Evolutionary conservation across 2,329 filamentous ascomycete genomes (phyloP).

Genomic region (Hymenotorrendiella dingleyae): DNA sequence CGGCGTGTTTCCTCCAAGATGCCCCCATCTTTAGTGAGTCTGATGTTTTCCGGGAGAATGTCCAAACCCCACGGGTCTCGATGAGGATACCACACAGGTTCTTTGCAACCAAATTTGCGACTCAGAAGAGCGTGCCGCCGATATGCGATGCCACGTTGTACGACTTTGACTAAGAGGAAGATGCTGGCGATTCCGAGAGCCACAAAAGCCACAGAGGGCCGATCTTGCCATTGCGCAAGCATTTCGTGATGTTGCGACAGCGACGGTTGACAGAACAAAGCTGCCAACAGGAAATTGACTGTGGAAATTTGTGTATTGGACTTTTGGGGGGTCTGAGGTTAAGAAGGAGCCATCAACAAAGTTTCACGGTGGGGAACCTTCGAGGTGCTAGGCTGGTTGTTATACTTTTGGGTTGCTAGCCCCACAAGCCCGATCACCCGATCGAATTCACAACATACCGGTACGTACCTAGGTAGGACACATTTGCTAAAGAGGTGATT

Average conservation of each 20-base stretch:
- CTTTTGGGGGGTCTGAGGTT: too few relatives aligned
- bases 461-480: too few relatives aligned
- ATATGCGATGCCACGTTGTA: slow-evolving; percentile 3
- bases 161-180: slow-evolving; percentile 11
- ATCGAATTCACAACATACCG: too few relatives aligned
- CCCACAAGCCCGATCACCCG: too few relatives aligned
- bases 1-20: slow-evolving; percentile 32
- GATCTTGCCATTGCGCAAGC: background rate
- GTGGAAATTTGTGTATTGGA: too few relatives aligned
- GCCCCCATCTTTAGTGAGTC: slow-evolving; percentile 32
- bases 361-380: too few relatives aligned
- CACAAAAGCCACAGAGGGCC: background rate
- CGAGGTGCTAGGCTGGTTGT: too few relatives aligned
- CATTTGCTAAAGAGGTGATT: too few relatives aligned
- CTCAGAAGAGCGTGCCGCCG: slow-evolving; percentile 7
- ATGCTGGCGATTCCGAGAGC: slow-evolving; percentile 1
- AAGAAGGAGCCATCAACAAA: too few relatives aligned
- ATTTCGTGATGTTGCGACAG: background rate
- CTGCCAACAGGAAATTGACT: too few relatives aligned
- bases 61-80: slow-evolving; percentile 50
- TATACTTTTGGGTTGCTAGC: too few relatives aligned
- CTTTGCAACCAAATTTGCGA: slow-evolving; percentile 39
- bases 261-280: too few relatives aligned
- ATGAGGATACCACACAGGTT: slow-evolving; percentile 41
- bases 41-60: slow-evolving; percentile 36